Evolutionary conservation across 345 rosid species (phyloP).

Genomic region (Jatropha curcas): DNA sequence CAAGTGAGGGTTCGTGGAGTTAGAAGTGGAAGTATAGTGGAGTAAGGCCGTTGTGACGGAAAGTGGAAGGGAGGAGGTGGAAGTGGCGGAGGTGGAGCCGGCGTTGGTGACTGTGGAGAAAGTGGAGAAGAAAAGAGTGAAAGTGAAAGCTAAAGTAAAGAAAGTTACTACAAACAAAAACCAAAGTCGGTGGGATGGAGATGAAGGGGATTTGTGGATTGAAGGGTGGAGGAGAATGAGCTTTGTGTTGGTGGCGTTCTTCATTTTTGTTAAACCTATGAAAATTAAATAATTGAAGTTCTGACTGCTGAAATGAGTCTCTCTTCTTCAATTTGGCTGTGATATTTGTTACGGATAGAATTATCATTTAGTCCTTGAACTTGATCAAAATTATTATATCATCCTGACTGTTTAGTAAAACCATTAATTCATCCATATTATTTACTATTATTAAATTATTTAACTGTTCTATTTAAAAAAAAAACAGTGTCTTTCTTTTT

Average conservation of each 20-base stretch:
- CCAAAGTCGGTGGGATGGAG: constrained; percentile 49
- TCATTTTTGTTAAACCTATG: constrained; percentile 37
- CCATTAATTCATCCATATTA: no score
- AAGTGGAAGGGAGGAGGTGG: constrained; percentile 40
- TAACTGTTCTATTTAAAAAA: no score
- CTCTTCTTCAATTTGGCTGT: not conserved
- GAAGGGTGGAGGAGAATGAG: constrained; percentile 76
- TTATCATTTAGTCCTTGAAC: no score
- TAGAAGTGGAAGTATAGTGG: constrained; percentile 61
- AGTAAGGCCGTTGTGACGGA: constrained; percentile 63
- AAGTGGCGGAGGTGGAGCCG: constrained; percentile 20
- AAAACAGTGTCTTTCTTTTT: no score
- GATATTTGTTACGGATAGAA: no score
- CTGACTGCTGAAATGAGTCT: not conserved
- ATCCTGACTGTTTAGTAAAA: no score
- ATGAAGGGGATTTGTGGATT: constrained; percentile 43
- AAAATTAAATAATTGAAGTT: not conserved
- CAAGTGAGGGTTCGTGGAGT: constrained; percentile 57
- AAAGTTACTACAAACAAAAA: constrained; percentile 58
- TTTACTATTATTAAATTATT: no score
- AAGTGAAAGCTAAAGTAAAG: constrained; percentile 69
- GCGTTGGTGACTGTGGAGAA: constrained; percentile 26
- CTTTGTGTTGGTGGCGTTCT: constrained; percentile 60
- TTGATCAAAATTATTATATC: no score
- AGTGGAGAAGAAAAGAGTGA: constrained; percentile 55